Conservation (phyloP, 768 basidiomycete species). For the Amanita inopinata region DNA sequence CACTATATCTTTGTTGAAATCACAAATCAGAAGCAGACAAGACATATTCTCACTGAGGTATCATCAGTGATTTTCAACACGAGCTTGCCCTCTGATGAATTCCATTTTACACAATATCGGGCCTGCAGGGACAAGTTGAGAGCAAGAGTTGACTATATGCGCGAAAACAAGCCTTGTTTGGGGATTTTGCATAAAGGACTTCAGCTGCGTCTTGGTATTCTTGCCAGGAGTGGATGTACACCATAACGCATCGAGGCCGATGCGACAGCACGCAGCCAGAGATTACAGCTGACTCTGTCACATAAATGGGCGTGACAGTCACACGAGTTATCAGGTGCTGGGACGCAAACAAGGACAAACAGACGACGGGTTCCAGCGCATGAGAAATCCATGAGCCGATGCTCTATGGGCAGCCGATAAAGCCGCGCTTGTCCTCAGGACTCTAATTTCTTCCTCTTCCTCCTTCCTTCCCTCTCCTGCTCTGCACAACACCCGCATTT, state of each 20-base stretch:
- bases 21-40: background rate
- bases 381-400: too few relatives aligned
- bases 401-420: too few relatives aligned
- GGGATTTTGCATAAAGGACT: constrained; percentile 71
- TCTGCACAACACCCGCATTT: constrained; percentile 3
- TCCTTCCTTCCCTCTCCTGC: constrained; percentile 1
- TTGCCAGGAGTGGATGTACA: constrained; percentile 86
- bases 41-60: constrained; percentile 51
- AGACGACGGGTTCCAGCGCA: too few relatives aligned
- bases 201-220: constrained; percentile 88
- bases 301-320: constrained; percentile 11
- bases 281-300: background rate
- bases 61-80: constrained; percentile 94
- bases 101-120: constrained; percentile 91
- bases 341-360: constrained; percentile 8
- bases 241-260: constrained; percentile 52
- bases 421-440: too few relatives aligned
- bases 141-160: background rate
- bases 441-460: constrained; percentile 6
- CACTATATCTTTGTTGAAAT: constrained; percentile 41
- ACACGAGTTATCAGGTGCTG: constrained; percentile 11
- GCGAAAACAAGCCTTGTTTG: constrained; percentile 49
- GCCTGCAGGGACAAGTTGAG: constrained; percentile 35
- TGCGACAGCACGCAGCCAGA: constrained; percentile 9
- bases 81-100: constrained; percentile 72